A percentile compares a stretch with the other conserved stretches of the same genome.
These are phyloP conservation scores for Fusarium sulawesiense DNA, from an alignment of 2,329 filamentous ascomycete species.

Conservation along the genomic window DNA sequence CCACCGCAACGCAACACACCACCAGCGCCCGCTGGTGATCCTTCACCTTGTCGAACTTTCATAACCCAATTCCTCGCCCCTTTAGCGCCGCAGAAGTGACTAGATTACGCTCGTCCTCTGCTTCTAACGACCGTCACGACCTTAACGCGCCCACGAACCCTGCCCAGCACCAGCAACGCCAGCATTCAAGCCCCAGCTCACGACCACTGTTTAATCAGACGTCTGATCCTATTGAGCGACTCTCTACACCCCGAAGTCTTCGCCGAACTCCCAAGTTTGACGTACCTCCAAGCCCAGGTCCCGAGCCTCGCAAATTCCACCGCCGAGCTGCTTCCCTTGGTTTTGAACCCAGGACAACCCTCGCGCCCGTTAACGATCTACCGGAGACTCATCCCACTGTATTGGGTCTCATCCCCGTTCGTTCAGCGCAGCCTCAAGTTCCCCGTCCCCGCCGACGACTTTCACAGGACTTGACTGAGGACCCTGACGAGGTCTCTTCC, in stretches of 20 bases:
- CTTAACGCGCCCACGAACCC: conserved; percentile 59
- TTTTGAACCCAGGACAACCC: conserved; percentile 56
- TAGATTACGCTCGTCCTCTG: conserved; percentile 53
- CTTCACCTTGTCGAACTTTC: conserved; percentile 61
- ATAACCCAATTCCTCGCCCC: conserved; percentile 40
- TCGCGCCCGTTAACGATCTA: conserved; percentile 36
- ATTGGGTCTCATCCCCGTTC: conserved; percentile 51
- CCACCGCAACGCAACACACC: conserved; percentile 45
- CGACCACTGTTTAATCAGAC: conserved; percentile 43
- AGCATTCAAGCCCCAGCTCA: conserved; percentile 47
- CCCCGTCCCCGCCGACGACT: conserved; percentile 50
- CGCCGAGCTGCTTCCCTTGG: conserved; percentile 61
- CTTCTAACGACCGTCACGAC: conserved; percentile 67
- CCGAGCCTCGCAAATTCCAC: conserved; percentile 57
- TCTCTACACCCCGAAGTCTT: conserved; percentile 60
- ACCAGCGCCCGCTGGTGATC: conserved; percentile 54
- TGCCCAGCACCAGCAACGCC: conserved; percentile 61
- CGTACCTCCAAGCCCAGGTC: conserved; percentile 54
- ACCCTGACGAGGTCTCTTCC: conserved; percentile 55
- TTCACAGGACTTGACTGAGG: conserved; percentile 63
- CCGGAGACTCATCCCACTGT: conserved; percentile 44
- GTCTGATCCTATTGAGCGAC: conserved; percentile 55
- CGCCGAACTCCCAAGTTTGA: conserved; percentile 66
- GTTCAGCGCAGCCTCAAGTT: conserved; percentile 54
- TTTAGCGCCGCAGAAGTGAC: conserved; percentile 59